phyloP scores from a whole-genome alignment of 2,329 filamentous ascomycete genomes.

The Ophiocordyceps camponoti-saundersi region DNA sequence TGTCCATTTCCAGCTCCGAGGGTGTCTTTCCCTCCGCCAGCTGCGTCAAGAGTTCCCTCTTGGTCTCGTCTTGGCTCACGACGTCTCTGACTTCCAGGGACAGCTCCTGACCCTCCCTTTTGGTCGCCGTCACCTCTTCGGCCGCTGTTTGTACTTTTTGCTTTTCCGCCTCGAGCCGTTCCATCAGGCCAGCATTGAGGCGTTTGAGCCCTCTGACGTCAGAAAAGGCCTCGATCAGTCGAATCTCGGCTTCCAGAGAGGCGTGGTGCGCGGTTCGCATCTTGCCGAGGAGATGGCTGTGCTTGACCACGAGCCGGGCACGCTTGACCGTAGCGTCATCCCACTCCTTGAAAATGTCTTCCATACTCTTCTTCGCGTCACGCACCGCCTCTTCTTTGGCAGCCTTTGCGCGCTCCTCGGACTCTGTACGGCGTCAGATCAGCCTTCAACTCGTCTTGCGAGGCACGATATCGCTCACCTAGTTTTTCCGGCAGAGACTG shows the following conservation, averaged over 20 bases:
- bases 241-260: conserved; percentile 52
- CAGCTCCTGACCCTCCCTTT: conserved; percentile 15
- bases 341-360: conserved; percentile 32
- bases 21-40: conserved; percentile 32
- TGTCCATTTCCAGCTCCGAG: conserved; percentile 54
- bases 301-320: conserved; percentile 31
- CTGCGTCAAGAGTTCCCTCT: conserved; percentile 22
- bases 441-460: not conserved
- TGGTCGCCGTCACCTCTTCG: conserved; percentile 19
- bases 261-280: conserved; percentile 46
- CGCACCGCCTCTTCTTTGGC: conserved; percentile 14
- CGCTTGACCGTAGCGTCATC: conserved; percentile 39
- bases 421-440: conserved; percentile 13
- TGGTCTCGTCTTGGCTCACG: conserved; percentile 19
- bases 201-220: conserved; percentile 54
- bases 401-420: conserved; percentile 16
- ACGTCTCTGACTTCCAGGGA: conserved; percentile 20
- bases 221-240: conserved; percentile 64
- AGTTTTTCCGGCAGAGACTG: conserved; percentile 54
- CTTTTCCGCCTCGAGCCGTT: conserved; percentile 29
- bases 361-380: conserved; percentile 20
- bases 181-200: conserved; percentile 43
- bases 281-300: conserved; percentile 41
- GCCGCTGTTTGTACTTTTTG: conserved; percentile 16
- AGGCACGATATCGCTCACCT: conserved; percentile 26